These are phyloP conservation scores for Pinus tabuliformis DNA, from an alignment of 75 land plant species.

Conservation along the genomic window DNA sequence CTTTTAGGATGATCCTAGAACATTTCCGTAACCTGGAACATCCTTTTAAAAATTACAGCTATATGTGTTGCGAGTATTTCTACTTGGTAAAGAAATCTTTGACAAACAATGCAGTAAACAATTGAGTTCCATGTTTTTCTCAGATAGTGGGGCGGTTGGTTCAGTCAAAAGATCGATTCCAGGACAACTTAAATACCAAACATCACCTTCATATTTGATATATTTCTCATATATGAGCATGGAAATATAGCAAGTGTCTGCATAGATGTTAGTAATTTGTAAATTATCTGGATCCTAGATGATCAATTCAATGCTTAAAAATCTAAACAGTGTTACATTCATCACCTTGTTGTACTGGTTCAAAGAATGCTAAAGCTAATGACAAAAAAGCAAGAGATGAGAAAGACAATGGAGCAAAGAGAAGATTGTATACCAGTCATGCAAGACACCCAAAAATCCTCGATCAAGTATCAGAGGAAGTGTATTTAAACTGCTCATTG, in stretches of 20 bases:
- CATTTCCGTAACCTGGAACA: background rate
- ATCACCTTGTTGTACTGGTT: background rate
- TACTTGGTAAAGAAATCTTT: background rate
- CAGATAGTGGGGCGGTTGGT: background rate
- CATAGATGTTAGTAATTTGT: slow-evolving; percentile 7
- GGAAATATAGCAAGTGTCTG: background rate
- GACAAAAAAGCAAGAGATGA: background rate
- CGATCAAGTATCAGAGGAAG: slow-evolving; percentile 68
- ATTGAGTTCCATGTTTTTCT: background rate
- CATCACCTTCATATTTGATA: background rate
- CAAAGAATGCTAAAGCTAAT: background rate
- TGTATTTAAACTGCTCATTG: slow-evolving; percentile 39
- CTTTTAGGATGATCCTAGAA: background rate
- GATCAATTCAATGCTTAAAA: background rate
- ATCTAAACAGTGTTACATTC: slow-evolving; percentile 2
- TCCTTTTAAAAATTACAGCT: background rate
- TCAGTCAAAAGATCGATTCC: background rate
- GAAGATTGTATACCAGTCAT: slow-evolving; percentile 69
- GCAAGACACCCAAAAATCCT: slow-evolving; percentile 77
- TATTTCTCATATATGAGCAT: background rate
- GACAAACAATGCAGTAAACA: background rate
- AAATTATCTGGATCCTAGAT: slow-evolving; percentile 3
- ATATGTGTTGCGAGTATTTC: too few species aligned
- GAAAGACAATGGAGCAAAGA: background rate
- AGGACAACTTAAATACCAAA: background rate